phyloP scores from a whole-genome alignment of 2,329 filamentous ascomycete genomes.

The Nothophaeocryptopus gaeumannii region DNA sequence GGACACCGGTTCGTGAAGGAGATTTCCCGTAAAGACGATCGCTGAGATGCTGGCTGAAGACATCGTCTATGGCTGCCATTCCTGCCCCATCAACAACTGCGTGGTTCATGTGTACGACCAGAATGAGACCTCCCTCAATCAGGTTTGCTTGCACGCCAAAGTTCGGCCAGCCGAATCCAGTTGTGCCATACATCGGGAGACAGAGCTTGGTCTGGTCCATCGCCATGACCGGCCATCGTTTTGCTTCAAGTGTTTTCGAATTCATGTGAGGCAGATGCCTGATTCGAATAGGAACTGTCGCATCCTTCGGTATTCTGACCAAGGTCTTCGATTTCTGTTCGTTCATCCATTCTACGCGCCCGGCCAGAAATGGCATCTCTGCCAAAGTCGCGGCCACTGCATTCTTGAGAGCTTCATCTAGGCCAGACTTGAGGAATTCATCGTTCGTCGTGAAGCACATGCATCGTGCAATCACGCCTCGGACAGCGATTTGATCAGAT shows the following conservation, averaged over 20 bases:
- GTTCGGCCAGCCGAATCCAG: slow-evolving; percentile 15
- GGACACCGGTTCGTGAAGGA: too few species aligned
- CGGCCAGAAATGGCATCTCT: slow-evolving; percentile 13
- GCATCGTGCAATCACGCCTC: slow-evolving; percentile 8
- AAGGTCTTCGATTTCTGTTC: slow-evolving; percentile 9
- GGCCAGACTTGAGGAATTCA: slow-evolving; percentile 3
- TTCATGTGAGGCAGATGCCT: slow-evolving; percentile 7
- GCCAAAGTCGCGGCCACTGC: slow-evolving; percentile 7
- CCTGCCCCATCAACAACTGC: slow-evolving; percentile 10
- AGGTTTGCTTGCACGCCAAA: slow-evolving; percentile 19
- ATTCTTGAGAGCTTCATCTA: slow-evolving; percentile 11
- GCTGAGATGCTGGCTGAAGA: slow-evolving; percentile 14
- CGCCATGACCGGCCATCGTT: slow-evolving; percentile 11
- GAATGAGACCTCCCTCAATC: slow-evolving; percentile 12
- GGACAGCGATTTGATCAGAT: slow-evolving; percentile 15
- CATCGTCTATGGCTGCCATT: neutral
- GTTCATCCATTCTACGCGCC: slow-evolving; percentile 11
- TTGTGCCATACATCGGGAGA: slow-evolving; percentile 2
- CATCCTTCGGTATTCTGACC: slow-evolving; percentile 10
- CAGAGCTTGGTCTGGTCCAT: slow-evolving; percentile 9
- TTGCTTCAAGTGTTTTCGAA: slow-evolving; percentile 9
- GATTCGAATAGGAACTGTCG: slow-evolving; percentile 12
- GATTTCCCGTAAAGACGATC: too few species aligned
- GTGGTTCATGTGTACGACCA: slow-evolving; percentile 19
- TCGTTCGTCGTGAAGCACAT: slow-evolving; percentile 12